A percentile compares a stretch with the other conserved stretches of the same genome.
Evolutionary conservation across 2,329 filamentous ascomycete species (phyloP).

Genomic region (Penicillium sp.): DNA sequence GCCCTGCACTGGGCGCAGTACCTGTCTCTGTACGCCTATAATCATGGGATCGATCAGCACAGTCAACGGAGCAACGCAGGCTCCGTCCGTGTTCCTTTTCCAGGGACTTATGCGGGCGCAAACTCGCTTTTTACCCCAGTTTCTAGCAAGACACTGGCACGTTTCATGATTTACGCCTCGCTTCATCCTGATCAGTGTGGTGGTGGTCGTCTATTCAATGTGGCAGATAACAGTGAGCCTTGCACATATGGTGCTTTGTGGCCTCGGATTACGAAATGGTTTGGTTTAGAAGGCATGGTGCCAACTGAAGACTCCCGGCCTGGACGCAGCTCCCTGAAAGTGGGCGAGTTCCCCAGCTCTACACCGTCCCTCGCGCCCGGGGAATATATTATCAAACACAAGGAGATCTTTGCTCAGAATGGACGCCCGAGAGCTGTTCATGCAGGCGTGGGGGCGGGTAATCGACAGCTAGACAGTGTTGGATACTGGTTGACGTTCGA

Average conservation of each 20-base stretch:
- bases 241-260: slow-evolving; percentile 25
- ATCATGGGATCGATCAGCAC: slow-evolving; percentile 17
- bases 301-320: slow-evolving; percentile 9
- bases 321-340: slow-evolving; percentile 2
- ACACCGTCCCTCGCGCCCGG: slow-evolving; percentile 8
- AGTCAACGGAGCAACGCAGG: background rate
- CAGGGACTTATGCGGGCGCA: slow-evolving; percentile 20
- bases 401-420: slow-evolving; percentile 25
- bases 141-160: slow-evolving; percentile 24
- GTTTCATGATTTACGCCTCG: slow-evolving; percentile 28
- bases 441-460: slow-evolving; percentile 36
- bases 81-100: slow-evolving; percentile 20
- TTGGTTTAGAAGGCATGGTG: slow-evolving; percentile 25
- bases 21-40: slow-evolving; percentile 26
- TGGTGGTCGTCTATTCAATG: slow-evolving; percentile 24
- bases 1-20: slow-evolving; percentile 29
- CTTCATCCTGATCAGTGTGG: slow-evolving; percentile 22
- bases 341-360: slow-evolving; percentile 9
- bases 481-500: slow-evolving; percentile 47
- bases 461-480: slow-evolving; percentile 41
- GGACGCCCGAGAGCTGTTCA: slow-evolving; percentile 22
- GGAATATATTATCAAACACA: slow-evolving; percentile 26
- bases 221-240: slow-evolving; percentile 22
- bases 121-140: slow-evolving; percentile 24
- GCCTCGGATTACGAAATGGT: slow-evolving; percentile 27